These are phyloP conservation scores for Plicaturopsis crispa DNA, from an alignment of 768 basidiomycete genomes.

Conservation along the genomic window DNA sequence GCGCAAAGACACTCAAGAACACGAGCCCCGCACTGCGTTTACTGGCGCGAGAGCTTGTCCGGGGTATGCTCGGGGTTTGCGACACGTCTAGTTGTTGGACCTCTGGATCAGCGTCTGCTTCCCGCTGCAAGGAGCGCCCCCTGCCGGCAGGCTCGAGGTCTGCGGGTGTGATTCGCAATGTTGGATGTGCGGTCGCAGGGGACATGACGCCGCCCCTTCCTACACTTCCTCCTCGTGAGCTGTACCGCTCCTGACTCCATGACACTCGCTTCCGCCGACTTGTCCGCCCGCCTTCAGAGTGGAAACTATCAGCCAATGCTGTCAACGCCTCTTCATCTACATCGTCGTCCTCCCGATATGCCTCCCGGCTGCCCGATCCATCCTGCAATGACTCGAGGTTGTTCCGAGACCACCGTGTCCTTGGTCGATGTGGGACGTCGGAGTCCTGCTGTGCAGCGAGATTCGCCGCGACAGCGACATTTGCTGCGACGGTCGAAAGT, in stretches of 20 bases:
- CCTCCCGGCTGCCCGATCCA: conserved; percentile 8
- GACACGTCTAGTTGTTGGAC: conserved; percentile 12
- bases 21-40: conserved; percentile 71
- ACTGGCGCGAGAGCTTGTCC: conserved; percentile 53
- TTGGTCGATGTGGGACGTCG: conserved; percentile 19
- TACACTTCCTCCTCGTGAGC: conserved; percentile 37
- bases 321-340: conserved; percentile 45
- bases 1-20: conserved; percentile 69
- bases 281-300: conserved; percentile 58
- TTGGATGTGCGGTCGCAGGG: conserved; percentile 25
- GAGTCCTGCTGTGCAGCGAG: conserved; percentile 59
- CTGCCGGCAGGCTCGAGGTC: conserved; percentile 23
- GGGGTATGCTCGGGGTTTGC: conserved; percentile 8
- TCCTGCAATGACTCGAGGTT: conserved; percentile 17
- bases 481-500: conserved; percentile 60
- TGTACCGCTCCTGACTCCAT: conserved; percentile 56
- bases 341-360: conserved; percentile 29
- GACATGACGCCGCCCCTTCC: conserved; percentile 25
- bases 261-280: conserved; percentile 46
- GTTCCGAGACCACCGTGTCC: conserved; percentile 22
- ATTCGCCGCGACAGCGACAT: conserved; percentile 65
- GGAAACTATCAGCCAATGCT: conserved; percentile 65
- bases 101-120: conserved; percentile 18
- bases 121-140: conserved; percentile 38
- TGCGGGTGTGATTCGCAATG: conserved; percentile 23